These are phyloP conservation scores for Galerina sulciceps DNA, from an alignment of 768 basidiomycete species.

Conservation along the genomic window DNA sequence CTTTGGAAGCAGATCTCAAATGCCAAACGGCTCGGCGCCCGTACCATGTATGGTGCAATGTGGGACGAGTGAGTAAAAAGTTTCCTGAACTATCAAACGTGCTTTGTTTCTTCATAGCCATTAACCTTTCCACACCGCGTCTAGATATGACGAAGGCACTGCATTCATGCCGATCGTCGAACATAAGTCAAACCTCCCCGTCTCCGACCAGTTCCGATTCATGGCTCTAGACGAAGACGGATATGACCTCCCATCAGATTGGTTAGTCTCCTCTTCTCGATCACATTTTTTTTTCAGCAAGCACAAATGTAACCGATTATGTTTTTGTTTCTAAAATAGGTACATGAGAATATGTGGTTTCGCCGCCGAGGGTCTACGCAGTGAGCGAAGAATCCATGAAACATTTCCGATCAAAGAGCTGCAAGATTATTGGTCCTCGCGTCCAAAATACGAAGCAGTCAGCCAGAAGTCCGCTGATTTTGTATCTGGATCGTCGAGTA, in stretches of 20 bases:
- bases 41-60: constrained; percentile 81
- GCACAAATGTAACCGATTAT: neutral
- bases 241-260: constrained; percentile 77
- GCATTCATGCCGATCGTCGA: constrained; percentile 77
- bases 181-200: constrained; percentile 61
- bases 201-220: constrained; percentile 60
- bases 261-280: constrained; percentile 47
- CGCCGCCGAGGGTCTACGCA: constrained; percentile 68
- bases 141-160: constrained; percentile 84
- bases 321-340: constrained; percentile 36
- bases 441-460: constrained; percentile 61
- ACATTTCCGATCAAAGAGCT: constrained; percentile 73
- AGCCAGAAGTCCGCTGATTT: constrained; percentile 31
- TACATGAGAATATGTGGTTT: constrained; percentile 82
- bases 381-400: constrained; percentile 64
- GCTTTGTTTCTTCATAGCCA: constrained; percentile 1
- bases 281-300: neutral
- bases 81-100: neutral
- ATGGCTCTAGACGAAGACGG: constrained; percentile 82
- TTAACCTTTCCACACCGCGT: constrained; percentile 2
- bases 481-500: constrained; percentile 28
- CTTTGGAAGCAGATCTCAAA: constrained; percentile 82
- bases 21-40: constrained; percentile 61
- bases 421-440: constrained; percentile 72
- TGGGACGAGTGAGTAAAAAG: constrained; percentile 75